Evolutionary conservation across 495 filamentous ascomycete genomes (phyloP).

Genomic region (Schizothecium vesticola): DNA sequence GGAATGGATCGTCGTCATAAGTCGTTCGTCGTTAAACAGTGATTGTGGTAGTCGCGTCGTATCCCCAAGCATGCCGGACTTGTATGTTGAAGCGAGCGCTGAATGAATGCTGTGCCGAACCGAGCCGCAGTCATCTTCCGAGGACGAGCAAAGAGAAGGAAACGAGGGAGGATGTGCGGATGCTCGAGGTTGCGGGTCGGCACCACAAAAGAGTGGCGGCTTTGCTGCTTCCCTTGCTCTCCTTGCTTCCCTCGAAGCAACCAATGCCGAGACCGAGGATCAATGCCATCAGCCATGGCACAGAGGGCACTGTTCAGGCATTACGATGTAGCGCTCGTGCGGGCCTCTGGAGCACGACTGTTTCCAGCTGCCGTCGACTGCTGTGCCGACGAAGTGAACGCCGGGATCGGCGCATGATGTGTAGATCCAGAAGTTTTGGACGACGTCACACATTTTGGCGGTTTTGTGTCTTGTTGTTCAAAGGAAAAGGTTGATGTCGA

Average conservation of each 20-base stretch:
- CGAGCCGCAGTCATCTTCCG: not conserved
- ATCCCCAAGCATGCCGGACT: not conserved
- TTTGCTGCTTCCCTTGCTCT: not conserved
- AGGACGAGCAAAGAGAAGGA: not conserved
- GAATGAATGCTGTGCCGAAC: not conserved
- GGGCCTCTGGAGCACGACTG: constrained; percentile 58
- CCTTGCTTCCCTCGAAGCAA: not conserved
- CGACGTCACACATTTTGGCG: constrained; percentile 67
- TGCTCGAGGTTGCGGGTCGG: not conserved
- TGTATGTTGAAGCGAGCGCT: not conserved
- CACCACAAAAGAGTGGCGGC: not conserved
- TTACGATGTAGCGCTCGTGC: constrained; percentile 70
- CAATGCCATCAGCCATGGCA: constrained; percentile 45
- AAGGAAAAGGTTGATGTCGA: not conserved
- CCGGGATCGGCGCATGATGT: constrained; percentile 61
- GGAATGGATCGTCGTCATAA: not conserved
- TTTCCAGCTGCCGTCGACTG: constrained; percentile 57
- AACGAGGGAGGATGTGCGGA: not conserved
- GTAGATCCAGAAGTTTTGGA: constrained; percentile 74
- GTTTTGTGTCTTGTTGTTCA: not conserved
- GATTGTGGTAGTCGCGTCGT: not conserved
- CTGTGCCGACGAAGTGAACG: constrained; percentile 63
- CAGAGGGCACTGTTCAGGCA: constrained; percentile 59
- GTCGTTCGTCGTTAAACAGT: not conserved
- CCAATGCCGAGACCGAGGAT: not conserved